Conservation (phyloP, 1,139 yeast genomes). For the Sugiyamaella grinbergsii region DNA sequence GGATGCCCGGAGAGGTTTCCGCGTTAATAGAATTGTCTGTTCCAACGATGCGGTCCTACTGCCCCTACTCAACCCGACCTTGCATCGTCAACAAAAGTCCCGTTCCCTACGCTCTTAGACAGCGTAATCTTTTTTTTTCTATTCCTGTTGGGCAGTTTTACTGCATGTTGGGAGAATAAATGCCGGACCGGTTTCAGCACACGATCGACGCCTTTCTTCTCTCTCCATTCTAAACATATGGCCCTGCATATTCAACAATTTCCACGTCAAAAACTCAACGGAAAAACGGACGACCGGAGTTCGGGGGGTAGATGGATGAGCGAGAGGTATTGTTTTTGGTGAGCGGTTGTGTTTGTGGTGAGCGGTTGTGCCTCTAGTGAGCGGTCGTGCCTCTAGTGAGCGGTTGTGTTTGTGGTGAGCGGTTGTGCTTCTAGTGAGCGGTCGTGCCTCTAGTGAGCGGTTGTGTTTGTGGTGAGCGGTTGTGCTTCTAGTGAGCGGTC, state of each 20-base stretch:
- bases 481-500: no score
- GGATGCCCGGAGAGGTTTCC: no score
- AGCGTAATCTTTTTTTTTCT: not conserved
- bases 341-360: no score
- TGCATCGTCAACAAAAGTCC: not conserved
- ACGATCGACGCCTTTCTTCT: not conserved
- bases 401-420: no score
- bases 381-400: no score
- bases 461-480: no score
- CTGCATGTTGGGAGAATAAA: constrained; percentile 2
- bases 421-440: no score
- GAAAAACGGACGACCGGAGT: constrained; percentile 9
- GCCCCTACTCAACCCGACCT: constrained; percentile 1
- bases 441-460: no score
- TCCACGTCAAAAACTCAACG: constrained; percentile 6
- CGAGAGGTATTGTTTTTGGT: no score
- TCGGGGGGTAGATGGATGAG: not conserved
- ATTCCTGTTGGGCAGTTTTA: constrained; percentile 4
- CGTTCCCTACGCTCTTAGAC: not conserved
- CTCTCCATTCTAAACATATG: not conserved
- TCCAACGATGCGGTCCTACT: not conserved
- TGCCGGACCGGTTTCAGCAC: not conserved
- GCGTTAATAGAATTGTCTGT: not conserved
- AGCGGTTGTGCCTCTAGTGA: no score
- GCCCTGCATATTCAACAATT: constrained; percentile 11